These are phyloP conservation scores for Apiospora malaysiana DNA, from an alignment of 2,329 filamentous ascomycete genomes.

Conservation along the genomic window DNA sequence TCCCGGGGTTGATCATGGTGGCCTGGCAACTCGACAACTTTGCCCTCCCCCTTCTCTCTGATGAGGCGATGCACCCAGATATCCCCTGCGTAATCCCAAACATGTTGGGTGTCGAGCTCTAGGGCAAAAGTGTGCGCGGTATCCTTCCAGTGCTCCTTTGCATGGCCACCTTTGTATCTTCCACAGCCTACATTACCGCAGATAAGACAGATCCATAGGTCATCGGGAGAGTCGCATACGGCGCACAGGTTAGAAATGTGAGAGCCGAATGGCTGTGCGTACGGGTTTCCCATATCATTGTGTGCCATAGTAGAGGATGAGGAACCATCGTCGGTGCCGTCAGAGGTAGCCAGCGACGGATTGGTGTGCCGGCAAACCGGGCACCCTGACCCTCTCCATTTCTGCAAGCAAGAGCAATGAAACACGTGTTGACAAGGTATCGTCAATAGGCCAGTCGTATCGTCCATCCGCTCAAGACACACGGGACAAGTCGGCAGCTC, in stretches of 20 bases:
- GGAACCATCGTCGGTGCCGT: slow-evolving; percentile 28
- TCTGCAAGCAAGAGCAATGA: slow-evolving; percentile 93
- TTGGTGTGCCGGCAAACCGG: slow-evolving; percentile 92
- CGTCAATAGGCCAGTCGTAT: slow-evolving; percentile 91
- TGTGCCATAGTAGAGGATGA: slow-evolving; percentile 31
- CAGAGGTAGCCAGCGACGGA: slow-evolving; percentile 38
- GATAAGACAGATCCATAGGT: slow-evolving; percentile 94
- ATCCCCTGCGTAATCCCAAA: slow-evolving; percentile 97
- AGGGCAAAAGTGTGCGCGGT: slow-evolving; percentile 91
- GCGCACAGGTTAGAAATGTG: slow-evolving; percentile 74
- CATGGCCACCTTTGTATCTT: slow-evolving; percentile 90
- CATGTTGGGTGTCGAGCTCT: slow-evolving; percentile 90
- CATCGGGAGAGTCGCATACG: slow-evolving; percentile 78
- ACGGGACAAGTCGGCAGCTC: slow-evolving; percentile 96
- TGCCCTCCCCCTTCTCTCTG: slow-evolving; percentile 89
- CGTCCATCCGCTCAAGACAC: slow-evolving; percentile 97
- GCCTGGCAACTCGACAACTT: slow-evolving; percentile 86
- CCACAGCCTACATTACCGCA: slow-evolving; percentile 94
- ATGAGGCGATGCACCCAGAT: slow-evolving; percentile 96
- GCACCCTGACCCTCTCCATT: slow-evolving; percentile 93
- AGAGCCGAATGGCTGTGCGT: slow-evolving; percentile 62
- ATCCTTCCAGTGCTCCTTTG: slow-evolving; percentile 90
- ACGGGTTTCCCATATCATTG: slow-evolving; percentile 56
- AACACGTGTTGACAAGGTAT: slow-evolving; percentile 98
- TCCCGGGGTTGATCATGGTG: slow-evolving; percentile 41